These are phyloP conservation scores for Tremella fuciformis DNA, from an alignment of 768 basidiomycete species.

Conservation along the genomic window DNA sequence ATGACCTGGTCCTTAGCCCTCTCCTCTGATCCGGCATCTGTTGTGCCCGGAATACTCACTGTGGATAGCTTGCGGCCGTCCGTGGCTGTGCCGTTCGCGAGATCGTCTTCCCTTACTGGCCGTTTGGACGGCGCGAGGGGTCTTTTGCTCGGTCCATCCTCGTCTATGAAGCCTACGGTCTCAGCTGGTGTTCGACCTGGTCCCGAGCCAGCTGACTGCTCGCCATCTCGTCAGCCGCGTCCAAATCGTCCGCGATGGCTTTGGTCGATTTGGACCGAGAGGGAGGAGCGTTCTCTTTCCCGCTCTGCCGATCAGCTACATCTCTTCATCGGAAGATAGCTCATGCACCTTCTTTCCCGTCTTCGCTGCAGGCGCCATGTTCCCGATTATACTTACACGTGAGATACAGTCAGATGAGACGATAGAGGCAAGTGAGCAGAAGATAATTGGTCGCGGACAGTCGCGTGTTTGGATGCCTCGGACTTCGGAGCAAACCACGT, in stretches of 20 bases:
- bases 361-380: neutral
- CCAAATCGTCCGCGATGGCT: neutral
- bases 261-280: neutral
- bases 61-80: neutral
- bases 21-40: neutral
- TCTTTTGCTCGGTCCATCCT: conserved; percentile 1
- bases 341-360: neutral
- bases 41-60: neutral
- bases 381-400: neutral
- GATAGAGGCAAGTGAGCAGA: too few relatives aligned
- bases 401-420: neutral
- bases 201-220: neutral
- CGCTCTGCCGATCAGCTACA: neutral
- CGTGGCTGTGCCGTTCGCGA: neutral
- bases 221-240: neutral
- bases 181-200: neutral
- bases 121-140: neutral
- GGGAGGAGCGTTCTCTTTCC: conserved; percentile 1
- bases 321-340: neutral
- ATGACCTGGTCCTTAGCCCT: conserved; percentile 14
- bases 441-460: too few relatives aligned
- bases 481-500: too few relatives aligned
- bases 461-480: too few relatives aligned
- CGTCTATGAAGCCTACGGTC: neutral
- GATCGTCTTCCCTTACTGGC: neutral